A percentile compares a stretch with the other conserved stretches of the same genome.
Evolutionary conservation across 2,329 filamentous ascomycete genomes (phyloP).

Genomic region (Hortaea werneckii): DNA sequence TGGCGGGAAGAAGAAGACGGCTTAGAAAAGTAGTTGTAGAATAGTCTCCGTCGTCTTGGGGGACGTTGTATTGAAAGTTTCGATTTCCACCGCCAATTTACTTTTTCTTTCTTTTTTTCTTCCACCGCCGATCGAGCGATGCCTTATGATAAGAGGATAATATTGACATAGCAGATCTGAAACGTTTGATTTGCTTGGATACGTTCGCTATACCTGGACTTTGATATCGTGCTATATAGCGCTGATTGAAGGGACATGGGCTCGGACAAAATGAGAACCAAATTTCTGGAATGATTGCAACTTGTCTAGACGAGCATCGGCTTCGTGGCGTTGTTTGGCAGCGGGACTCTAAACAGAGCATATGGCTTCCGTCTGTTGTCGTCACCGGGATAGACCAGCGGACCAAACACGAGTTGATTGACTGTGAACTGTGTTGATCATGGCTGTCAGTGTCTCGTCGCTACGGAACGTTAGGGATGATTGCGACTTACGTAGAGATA

Average conservation of each 20-base stretch:
- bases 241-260: no score
- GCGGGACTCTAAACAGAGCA: constrained; percentile 31
- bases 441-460: background rate
- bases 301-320: background rate
- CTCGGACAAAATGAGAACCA: no score
- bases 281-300: no score
- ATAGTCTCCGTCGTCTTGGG: no score
- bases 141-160: background rate
- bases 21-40: background rate
- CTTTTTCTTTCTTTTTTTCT: no score
- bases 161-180: no score
- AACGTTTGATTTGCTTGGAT: no score
- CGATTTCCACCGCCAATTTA: no score
- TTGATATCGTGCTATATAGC: no score
- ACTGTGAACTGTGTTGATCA: constrained; percentile 31
- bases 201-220: no score
- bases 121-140: background rate
- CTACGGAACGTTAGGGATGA: background rate
- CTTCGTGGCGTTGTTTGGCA: constrained; percentile 35
- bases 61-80: no score
- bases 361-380: constrained; percentile 36
- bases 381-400: constrained; percentile 30
- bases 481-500: constrained; percentile 32
- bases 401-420: constrained; percentile 37
- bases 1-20: constrained; percentile 27